Percentiles rank a stretch among this genome's conserved stretches.
Evolutionary conservation across 169 alveolate genomes (phyloP).

Genomic region (Cryptosporidium sp.): DNA sequence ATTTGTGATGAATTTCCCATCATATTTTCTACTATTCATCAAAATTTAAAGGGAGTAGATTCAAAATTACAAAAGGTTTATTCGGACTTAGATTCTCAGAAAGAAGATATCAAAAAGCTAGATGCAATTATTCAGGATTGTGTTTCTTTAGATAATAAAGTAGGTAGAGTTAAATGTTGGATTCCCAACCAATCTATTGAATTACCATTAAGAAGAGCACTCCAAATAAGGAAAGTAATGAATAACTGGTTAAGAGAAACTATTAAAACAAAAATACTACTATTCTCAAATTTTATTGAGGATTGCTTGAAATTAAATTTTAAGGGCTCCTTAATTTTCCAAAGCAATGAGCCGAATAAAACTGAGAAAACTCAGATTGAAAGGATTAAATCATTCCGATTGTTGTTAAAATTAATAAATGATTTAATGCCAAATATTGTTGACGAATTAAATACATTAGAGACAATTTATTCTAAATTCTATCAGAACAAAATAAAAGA

Average conservation of each 20-base stretch:
- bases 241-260: slow-evolving; percentile 25
- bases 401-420: slow-evolving; percentile 2
- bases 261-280: slow-evolving; percentile 17
- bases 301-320: slow-evolving; percentile 10
- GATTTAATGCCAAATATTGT: slow-evolving; percentile 17
- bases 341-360: slow-evolving; percentile 1
- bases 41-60: slow-evolving; percentile 16
- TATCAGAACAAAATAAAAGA: slow-evolving; percentile 42
- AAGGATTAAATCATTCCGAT: neutral
- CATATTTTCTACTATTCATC: neutral
- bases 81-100: slow-evolving; percentile 30
- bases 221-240: slow-evolving; percentile 65
- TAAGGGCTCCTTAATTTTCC: slow-evolving; percentile 30
- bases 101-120: slow-evolving; percentile 17
- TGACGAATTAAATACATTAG: slow-evolving; percentile 56
- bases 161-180: slow-evolving; percentile 57
- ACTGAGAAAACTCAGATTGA: neutral
- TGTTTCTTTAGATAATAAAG: slow-evolving; percentile 13
- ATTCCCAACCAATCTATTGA: slow-evolving; percentile 58
- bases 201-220: slow-evolving; percentile 55
- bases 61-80: slow-evolving; percentile 19
- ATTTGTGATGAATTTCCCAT: slow-evolving; percentile 1
- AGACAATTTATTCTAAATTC: slow-evolving; percentile 18
- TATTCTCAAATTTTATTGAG: slow-evolving; percentile 35
- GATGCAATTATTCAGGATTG: slow-evolving; percentile 50